Evolutionary conservation across 2,329 filamentous ascomycete genomes (phyloP).

Genomic region (Aquanectria penicillioides): DNA sequence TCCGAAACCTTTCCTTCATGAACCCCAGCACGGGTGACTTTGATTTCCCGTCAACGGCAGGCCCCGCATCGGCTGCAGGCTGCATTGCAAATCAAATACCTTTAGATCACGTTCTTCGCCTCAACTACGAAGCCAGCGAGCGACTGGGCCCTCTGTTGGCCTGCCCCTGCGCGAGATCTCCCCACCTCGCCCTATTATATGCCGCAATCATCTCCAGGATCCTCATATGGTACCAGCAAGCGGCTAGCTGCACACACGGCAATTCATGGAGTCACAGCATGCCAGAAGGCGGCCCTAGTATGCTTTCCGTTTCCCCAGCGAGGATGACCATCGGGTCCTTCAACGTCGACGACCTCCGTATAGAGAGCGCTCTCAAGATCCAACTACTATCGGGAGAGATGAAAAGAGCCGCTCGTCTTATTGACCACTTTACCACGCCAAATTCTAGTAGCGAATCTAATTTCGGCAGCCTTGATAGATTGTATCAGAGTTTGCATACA

Average conservation of each 20-base stretch:
- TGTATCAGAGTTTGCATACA: conserved; percentile 10
- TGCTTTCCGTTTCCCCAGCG: background rate
- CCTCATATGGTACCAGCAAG: conserved; percentile 10
- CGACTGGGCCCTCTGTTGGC: conserved; percentile 5
- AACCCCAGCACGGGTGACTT: too few relatives aligned
- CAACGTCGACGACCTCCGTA: conserved; percentile 12
- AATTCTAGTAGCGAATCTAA: background rate
- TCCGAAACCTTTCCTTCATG: conserved; percentile 5
- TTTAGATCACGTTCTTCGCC: conserved; percentile 2
- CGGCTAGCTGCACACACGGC: background rate
- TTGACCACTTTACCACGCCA: conserved; percentile 8
- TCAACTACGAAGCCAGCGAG: conserved; percentile 10
- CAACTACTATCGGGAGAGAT: conserved; percentile 11
- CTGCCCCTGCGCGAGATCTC: conserved; percentile 10
- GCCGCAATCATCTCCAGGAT: conserved; percentile 8
- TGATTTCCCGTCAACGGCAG: too few relatives aligned
- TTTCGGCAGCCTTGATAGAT: conserved; percentile 6
- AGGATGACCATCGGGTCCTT: conserved; percentile 12
- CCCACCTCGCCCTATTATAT: conserved; percentile 10
- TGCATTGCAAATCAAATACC: background rate
- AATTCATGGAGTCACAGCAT: background rate
- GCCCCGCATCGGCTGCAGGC: too few relatives aligned
- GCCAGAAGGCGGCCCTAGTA: background rate
- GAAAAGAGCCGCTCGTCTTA: background rate
- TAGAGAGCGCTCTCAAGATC: conserved; percentile 7